A percentile compares a stretch with the other conserved stretches of the same genome.
These are phyloP conservation scores for Bruguiera sexangula DNA, from an alignment of 345 rosid species.

Conservation along the genomic window DNA sequence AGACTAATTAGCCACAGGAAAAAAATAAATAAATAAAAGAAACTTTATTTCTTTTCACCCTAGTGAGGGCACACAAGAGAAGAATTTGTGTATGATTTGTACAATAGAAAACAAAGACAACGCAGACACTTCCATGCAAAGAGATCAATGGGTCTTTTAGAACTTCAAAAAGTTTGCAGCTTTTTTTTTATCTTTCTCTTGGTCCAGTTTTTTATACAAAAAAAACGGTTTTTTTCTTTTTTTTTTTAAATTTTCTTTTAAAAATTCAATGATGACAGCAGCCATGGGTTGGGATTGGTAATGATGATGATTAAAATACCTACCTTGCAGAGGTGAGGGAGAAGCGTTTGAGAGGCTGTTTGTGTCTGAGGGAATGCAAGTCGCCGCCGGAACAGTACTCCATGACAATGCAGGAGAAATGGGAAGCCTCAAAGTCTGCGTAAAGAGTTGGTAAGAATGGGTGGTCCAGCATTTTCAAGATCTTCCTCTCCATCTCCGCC, in stretches of 20 bases:
- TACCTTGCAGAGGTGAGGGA: slow-evolving; percentile 71
- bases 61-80: slow-evolving; percentile 38
- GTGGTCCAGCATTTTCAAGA: slow-evolving; percentile 82
- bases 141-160: background rate
- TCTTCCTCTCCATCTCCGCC: slow-evolving; percentile 78
- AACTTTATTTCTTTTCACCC: background rate
- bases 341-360: slow-evolving; percentile 58
- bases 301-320: background rate
- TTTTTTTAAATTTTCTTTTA: too few relatives aligned
- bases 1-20: background rate
- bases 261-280: too few relatives aligned
- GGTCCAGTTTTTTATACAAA: too few relatives aligned
- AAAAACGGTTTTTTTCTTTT: too few relatives aligned
- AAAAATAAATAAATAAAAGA: background rate
- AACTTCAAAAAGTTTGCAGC: slow-evolving; percentile 26
- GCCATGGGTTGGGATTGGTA: too few relatives aligned
- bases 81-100: slow-evolving; percentile 24
- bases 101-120: slow-evolving; percentile 40
- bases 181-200: slow-evolving; percentile 1
- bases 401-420: slow-evolving; percentile 89
- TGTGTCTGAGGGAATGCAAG: slow-evolving; percentile 74
- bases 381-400: slow-evolving; percentile 96
- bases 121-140: slow-evolving; percentile 34
- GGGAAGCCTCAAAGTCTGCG: slow-evolving; percentile 83
- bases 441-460: slow-evolving; percentile 88